These are phyloP conservation scores for Cicer cuneatum DNA, from an alignment of 306 rosid genomes.

Conservation along the genomic window DNA sequence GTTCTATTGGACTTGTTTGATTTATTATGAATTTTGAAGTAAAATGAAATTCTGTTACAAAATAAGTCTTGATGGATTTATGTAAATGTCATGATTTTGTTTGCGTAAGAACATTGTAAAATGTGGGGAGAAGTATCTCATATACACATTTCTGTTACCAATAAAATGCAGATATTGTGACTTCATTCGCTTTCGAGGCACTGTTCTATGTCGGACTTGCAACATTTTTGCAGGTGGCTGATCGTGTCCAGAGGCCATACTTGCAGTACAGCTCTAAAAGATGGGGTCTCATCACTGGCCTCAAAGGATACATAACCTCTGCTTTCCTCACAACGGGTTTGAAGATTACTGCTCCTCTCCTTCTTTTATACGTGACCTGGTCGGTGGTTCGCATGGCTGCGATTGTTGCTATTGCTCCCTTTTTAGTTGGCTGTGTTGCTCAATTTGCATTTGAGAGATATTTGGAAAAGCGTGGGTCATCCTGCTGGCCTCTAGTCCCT, in stretches of 20 bases:
- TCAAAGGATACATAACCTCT: constrained; percentile 76
- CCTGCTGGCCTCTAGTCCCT: constrained; percentile 89
- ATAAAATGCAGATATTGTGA: constrained; percentile 67
- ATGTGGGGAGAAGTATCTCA: background rate
- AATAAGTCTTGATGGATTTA: background rate
- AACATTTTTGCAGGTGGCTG: constrained; percentile 67
- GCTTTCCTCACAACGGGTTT: constrained; percentile 70
- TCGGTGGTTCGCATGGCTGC: constrained; percentile 65
- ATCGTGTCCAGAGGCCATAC: constrained; percentile 87
- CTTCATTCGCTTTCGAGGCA: constrained; percentile 60
- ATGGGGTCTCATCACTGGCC: constrained; percentile 96
- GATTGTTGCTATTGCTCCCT: constrained; percentile 63
- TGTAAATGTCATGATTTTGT: constrained; percentile 15
- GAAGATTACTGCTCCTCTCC: constrained; percentile 69
- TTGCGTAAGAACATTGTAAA: constrained; percentile 4
- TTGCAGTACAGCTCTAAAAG: constrained; percentile 83
- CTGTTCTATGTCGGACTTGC: constrained; percentile 76
- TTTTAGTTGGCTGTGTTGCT: constrained; percentile 63
- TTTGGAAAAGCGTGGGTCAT: constrained; percentile 57
- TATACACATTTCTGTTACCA: constrained; percentile 38
- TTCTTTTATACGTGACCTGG: constrained; percentile 60
- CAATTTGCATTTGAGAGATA: constrained; percentile 69
- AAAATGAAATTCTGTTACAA: background rate
- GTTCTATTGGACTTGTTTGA: background rate
- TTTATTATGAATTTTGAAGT: constrained; percentile 7